Evolutionary conservation across 805 yeast species (phyloP).

Genomic region (Spathaspora girioi): DNA sequence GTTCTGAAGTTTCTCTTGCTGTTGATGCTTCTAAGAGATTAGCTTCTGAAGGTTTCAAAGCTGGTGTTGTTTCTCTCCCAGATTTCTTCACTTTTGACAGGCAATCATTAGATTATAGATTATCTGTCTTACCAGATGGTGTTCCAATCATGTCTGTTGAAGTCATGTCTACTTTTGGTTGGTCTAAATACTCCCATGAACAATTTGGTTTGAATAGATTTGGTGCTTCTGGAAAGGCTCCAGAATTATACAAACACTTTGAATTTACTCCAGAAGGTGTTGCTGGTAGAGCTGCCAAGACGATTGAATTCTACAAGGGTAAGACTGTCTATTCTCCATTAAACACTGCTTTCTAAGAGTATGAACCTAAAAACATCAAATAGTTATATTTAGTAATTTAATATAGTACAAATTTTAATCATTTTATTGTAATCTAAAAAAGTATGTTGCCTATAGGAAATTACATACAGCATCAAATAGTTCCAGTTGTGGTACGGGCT

Average conservation of each 20-base stretch:
- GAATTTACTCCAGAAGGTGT: constrained; percentile 93
- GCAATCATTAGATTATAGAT: constrained; percentile 76
- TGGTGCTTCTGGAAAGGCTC: constrained; percentile 93
- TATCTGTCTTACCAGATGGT: constrained; percentile 90
- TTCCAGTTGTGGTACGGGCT: too few relatives aligned
- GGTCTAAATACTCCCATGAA: constrained; percentile 95
- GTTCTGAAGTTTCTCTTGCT: constrained; percentile 87
- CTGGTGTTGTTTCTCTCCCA: constrained; percentile 87
- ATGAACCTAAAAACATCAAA: neutral
- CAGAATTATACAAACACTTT: constrained; percentile 75
- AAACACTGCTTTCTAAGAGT: constrained; percentile 65
- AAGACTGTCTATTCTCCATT: constrained; percentile 69
- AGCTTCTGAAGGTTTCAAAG: constrained; percentile 61
- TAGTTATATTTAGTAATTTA: neutral
- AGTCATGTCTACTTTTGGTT: constrained; percentile 86
- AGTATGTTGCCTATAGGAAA: too few relatives aligned
- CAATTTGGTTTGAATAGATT: constrained; percentile 94
- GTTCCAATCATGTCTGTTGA: constrained; percentile 91
- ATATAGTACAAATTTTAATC: neutral
- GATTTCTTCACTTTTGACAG: constrained; percentile 86
- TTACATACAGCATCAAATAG: too few relatives aligned
- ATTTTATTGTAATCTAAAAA: too few relatives aligned
- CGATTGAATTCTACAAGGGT: constrained; percentile 81
- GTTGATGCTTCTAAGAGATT: constrained; percentile 80
- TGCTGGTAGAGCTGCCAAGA: constrained; percentile 78